Percentiles rank a stretch among this genome's conserved stretches.
Evolutionary conservation across 2,329 filamentous ascomycete genomes (phyloP).

Genomic region (Arthrobotrys sphaeroides): DNA sequence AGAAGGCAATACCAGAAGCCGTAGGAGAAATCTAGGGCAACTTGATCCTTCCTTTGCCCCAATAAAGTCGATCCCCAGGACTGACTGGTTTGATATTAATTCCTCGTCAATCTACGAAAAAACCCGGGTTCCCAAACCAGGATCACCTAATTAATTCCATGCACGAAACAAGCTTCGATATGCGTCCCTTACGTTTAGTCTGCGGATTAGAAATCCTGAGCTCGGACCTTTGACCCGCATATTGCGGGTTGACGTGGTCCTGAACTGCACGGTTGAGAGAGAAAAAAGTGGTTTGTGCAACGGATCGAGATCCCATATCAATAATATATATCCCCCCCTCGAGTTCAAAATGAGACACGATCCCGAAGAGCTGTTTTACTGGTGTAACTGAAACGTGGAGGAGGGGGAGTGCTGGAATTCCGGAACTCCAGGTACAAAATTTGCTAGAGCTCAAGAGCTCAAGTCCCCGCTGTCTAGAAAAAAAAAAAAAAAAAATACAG

Average conservation of each 20-base stretch:
- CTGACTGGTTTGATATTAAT: too few relatives aligned
- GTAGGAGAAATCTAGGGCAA: too few relatives aligned
- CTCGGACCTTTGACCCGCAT: constrained; percentile 1
- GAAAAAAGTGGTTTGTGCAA: not conserved
- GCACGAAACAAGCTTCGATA: constrained; percentile 9
- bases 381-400: constrained; percentile 7
- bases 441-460: constrained; percentile 39
- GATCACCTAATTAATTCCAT: not conserved
- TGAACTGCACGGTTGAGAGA: not conserved
- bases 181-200: constrained; percentile 2
- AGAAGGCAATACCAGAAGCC: not conserved
- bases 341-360: not conserved
- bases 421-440: not conserved
- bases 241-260: constrained; percentile 24
- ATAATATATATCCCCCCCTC: not conserved
- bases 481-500: not conserved
- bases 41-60: too few relatives aligned
- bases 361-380: not conserved
- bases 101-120: not conserved
- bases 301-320: constrained; percentile 39
- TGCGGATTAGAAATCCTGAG: not conserved
- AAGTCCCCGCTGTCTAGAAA: not conserved
- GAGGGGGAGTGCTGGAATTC: constrained; percentile 15
- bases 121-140: not conserved
- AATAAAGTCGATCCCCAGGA: too few relatives aligned